Conservation (phyloP, 1,284 basidiomycete genomes). For the Bondarzewia mesenterica region DNA sequence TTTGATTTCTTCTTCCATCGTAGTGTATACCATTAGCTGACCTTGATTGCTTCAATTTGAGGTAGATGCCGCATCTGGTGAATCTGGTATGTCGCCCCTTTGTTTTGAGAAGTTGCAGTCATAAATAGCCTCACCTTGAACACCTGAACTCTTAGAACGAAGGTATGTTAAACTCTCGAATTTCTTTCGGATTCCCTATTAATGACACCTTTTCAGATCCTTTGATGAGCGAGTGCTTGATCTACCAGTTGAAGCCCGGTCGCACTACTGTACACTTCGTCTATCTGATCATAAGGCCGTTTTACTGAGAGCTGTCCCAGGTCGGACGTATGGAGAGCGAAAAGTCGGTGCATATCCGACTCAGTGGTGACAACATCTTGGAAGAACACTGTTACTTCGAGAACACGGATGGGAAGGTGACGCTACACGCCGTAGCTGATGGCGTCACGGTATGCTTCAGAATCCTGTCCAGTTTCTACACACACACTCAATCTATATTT, state of each 20-base stretch:
- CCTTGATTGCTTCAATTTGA: background rate
- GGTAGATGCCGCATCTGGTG: conserved; percentile 87
- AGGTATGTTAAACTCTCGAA: conserved; percentile 39
- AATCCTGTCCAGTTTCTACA: background rate
- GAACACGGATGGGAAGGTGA: conserved; percentile 80
- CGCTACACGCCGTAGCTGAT: conserved; percentile 68
- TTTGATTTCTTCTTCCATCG: conserved; percentile 17
- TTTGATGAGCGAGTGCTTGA: conserved; percentile 86
- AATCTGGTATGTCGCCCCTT: conserved; percentile 65
- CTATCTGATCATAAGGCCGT: background rate
- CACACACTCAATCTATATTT: background rate
- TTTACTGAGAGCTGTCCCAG: conserved; percentile 25
- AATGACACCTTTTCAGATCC: conserved; percentile 44
- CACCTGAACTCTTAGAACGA: conserved; percentile 54
- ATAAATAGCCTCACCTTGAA: background rate
- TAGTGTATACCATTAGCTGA: conserved; percentile 1
- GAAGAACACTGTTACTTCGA: conserved; percentile 92
- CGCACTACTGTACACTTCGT: conserved; percentile 58
- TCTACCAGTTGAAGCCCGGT: conserved; percentile 92
- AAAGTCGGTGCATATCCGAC: conserved; percentile 79
- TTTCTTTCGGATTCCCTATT: background rate
- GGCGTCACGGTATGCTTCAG: conserved; percentile 69
- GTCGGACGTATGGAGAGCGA: conserved; percentile 79
- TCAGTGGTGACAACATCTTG: conserved; percentile 88
- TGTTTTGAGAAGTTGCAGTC: background rate